Evolutionary conservation across 306 rosid genomes (phyloP), one percentile per base, ranked within the genome.

Genomic region (Medicago ruthenica): DNA sequence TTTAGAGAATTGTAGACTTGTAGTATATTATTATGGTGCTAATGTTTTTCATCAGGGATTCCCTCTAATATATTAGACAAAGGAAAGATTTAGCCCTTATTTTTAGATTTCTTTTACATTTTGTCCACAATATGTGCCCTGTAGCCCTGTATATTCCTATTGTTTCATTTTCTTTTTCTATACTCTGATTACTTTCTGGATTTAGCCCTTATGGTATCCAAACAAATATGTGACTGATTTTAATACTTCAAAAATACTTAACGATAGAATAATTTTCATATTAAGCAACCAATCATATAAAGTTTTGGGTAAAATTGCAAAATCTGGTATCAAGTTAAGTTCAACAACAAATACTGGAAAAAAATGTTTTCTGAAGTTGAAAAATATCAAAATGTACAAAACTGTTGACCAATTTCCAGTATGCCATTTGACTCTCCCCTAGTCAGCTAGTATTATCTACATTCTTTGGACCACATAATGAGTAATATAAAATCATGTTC

Each of bases 311-410:
- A 66, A 71, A 50, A 71, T 16, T 64, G n/a, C 8, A 42, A 48
- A 24, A 17, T 31, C 51, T 42, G 63, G 70, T 54, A 17, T 55
- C 16, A 42, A 18, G 54, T 57, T 73, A 42, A 14, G 54, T 57
- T 73, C 42, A 45, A n/a, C 65, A 80, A 45, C 61, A 18, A 51
- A 1, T 27, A 4, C 24, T 58, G n/a, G 71, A 57, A 74, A 44
- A 41, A 55, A 57, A 53, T 16, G 58, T 40, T 72, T 66, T 67
- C 9, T 44, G 17, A 45, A 47, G 59, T 41, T 67, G 65, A 9
- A 58, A 20, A 74, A 73, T 17, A 10, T 44, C 37, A 73, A 21
- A 53, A 73, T 55, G 61, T 13, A 41, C 64, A 59, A 45, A 31
- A 41, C 34, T 66, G 17, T 53, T 64, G 66, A 70, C 50, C 57